Base-by-base conservation (phyloP, 202 grass and related monocot genomes). In the Saccharum hybrid region DNA sequence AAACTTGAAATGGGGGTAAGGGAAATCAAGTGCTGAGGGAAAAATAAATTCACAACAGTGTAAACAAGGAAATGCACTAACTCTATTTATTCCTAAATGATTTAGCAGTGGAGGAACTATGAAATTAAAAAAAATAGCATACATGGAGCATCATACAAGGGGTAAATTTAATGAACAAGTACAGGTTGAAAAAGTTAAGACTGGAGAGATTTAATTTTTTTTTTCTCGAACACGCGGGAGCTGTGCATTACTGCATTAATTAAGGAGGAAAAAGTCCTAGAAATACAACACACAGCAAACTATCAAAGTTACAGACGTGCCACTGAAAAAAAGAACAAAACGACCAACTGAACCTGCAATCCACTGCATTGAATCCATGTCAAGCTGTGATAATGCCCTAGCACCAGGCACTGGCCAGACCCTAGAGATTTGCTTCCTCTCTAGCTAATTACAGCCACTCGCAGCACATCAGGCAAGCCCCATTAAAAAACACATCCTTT, bases 41-140 rank as follows among this genome's bases (percentile, higher is more conserved):
- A 46, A 66, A 74, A 43, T 31, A 49, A 63, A 70, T 34, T 75
- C 59, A 46, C n/a, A 41, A 68, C 0, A 15, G 40, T 37, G 31
- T 45, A 59, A 18, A 38, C 40, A 54, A 6, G 42, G 14, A 48
- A 71, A 54, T 70, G 11, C 15, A 63, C 12, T 6, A 1, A 63
- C 11, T n/a, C 11, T 28, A 4, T 39, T 72, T 42, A 0, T 78
- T 63, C 28, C 49, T 18, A 34, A 85, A 85, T 41, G 42, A 52
- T 72, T 80, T 49, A 28, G 6, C 51, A 83, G 38, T 9, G 1
- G 7, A 65, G 37, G 18, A 64, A 45, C 14, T 63, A 81, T 63
- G 43, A 62, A 71, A 77, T 28, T 46, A n/a, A 71, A 75, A 74
- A 79, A 66, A 69, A 16, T 36, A 39, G 33, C 38, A 79, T 64